phyloP scores from a whole-genome alignment of 2,329 filamentous ascomycete species.

The Aspergillus japonicus region DNA sequence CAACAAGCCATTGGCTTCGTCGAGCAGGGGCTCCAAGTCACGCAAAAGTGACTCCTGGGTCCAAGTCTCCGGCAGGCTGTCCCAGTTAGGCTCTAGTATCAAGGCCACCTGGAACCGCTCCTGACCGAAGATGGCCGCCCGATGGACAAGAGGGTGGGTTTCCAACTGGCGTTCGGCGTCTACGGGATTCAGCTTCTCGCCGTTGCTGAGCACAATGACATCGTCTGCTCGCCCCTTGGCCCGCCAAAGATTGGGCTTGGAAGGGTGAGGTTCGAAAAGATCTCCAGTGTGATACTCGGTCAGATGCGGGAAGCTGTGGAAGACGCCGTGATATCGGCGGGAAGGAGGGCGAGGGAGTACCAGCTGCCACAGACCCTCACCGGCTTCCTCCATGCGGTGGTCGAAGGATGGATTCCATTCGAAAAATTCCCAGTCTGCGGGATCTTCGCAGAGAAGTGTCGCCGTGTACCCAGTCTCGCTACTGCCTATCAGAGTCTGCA shows the following conservation, averaged over 20 bases:
- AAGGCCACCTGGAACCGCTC: background rate
- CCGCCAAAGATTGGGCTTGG: background rate
- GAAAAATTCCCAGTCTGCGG: background rate
- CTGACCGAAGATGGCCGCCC: background rate
- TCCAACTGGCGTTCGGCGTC: background rate
- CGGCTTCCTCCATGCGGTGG: background rate
- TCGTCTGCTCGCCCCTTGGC: background rate
- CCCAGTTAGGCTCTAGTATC: background rate
- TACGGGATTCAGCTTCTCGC: background rate
- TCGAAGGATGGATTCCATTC: background rate
- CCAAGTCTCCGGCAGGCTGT: background rate
- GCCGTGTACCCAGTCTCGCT: background rate
- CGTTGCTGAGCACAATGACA: background rate
- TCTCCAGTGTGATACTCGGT: background rate
- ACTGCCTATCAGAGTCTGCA: background rate
- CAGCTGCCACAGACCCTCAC: background rate
- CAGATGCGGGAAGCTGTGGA: background rate
- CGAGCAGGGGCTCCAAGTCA: background rate
- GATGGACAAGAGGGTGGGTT: background rate
- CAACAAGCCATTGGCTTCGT: constrained; percentile 1
- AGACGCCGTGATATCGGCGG: background rate
- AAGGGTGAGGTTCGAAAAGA: background rate
- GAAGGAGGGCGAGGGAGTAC: background rate
- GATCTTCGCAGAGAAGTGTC: background rate
- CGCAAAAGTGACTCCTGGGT: background rate